These are phyloP conservation scores for Talaromyces sp. DNA, from an alignment of 2,329 filamentous ascomycete genomes.

Conservation along the genomic window DNA sequence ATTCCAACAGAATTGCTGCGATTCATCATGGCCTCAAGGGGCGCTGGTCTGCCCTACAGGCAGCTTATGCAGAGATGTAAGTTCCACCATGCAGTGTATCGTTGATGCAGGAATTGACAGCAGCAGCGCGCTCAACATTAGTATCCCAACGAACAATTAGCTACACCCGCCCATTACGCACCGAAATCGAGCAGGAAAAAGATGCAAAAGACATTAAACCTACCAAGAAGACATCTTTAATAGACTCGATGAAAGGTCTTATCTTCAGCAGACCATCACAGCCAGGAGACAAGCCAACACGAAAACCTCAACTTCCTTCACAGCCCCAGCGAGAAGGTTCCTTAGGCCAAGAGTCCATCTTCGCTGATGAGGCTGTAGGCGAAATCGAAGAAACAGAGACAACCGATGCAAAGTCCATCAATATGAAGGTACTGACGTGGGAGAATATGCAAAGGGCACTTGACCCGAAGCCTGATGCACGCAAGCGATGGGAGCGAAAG, in stretches of 20 bases:
- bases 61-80: constrained; percentile 39
- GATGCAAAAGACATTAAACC: constrained; percentile 22
- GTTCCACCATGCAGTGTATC: neutral
- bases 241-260: constrained; percentile 36
- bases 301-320: constrained; percentile 24
- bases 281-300: constrained; percentile 28
- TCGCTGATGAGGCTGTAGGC: constrained; percentile 35
- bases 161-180: constrained; percentile 30
- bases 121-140: constrained; percentile 31
- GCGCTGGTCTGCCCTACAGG: constrained; percentile 35
- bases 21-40: constrained; percentile 38
- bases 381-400: constrained; percentile 22
- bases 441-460: constrained; percentile 60
- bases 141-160: constrained; percentile 37
- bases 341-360: constrained; percentile 40
- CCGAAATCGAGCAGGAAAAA: constrained; percentile 26
- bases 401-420: constrained; percentile 6
- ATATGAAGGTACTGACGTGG: constrained; percentile 42
- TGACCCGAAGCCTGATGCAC: constrained; percentile 70
- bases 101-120: constrained; percentile 7
- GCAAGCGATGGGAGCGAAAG: constrained; percentile 75
- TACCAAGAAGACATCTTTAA: constrained; percentile 12
- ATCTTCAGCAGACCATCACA: constrained; percentile 28
- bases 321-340: constrained; percentile 35
- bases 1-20: neutral